Conservation (phyloP, 179 eudicot genomes). For the Camellia oleifera region DNA sequence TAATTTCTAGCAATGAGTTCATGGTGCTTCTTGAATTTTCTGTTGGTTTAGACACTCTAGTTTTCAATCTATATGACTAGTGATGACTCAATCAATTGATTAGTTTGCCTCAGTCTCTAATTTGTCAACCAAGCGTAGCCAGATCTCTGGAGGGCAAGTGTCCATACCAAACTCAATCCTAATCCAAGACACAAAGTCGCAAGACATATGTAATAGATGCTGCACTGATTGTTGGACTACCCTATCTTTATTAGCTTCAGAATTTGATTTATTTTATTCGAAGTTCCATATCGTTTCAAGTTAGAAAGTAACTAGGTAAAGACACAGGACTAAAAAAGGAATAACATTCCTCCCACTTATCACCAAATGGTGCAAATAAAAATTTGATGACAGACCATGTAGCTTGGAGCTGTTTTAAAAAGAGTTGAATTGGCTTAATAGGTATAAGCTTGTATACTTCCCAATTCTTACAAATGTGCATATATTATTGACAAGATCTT, state of each 20-base stretch:
- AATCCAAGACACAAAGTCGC: background rate
- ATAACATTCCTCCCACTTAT: background rate
- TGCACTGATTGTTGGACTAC: background rate
- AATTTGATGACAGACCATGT: too few species aligned
- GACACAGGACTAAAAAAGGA: background rate
- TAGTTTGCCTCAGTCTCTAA: background rate
- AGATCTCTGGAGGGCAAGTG: background rate
- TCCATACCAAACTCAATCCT: slow-evolving; percentile 1
- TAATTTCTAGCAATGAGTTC: background rate
- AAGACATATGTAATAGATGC: background rate
- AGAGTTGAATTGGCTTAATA: background rate
- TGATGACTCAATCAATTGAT: background rate
- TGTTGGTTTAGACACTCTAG: background rate
- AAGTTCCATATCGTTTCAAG: background rate
- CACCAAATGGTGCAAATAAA: background rate
- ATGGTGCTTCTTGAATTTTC: background rate
- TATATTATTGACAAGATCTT: too few species aligned
- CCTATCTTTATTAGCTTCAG: background rate
- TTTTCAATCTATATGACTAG: background rate
- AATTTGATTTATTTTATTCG: background rate
- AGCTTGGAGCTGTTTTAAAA: background rate
- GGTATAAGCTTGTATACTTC: background rate
- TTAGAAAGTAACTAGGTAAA: background rate
- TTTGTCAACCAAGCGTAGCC: background rate
- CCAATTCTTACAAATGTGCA: too few species aligned